Evolutionary conservation across 305 asterid species (phyloP).

Genomic region (Striga hermonthica): DNA sequence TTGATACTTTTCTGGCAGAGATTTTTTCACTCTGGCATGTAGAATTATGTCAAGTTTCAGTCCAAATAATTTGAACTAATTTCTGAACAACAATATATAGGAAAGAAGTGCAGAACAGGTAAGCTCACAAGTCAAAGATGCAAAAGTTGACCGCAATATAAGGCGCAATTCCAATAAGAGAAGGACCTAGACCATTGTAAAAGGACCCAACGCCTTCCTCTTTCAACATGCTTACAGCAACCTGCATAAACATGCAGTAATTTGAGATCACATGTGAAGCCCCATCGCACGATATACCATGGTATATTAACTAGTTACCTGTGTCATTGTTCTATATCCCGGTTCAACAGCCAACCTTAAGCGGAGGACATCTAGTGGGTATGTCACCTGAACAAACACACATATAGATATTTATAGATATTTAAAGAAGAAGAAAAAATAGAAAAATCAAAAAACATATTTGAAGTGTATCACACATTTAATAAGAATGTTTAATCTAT

Average conservation of each 20-base stretch:
- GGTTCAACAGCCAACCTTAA: constrained; percentile 80
- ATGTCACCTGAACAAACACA: constrained; percentile 50
- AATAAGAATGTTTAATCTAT: not conserved
- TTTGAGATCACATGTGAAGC: constrained; percentile 17
- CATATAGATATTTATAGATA: no score
- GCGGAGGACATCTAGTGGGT: constrained; percentile 72
- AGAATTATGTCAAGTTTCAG: constrained; percentile 26
- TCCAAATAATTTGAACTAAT: constrained; percentile 11
- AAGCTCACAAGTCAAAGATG: constrained; percentile 80
- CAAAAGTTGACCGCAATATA: constrained; percentile 78
- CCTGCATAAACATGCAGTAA: constrained; percentile 42
- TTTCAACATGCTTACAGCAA: constrained; percentile 68
- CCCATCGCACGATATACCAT: constrained; percentile 3
- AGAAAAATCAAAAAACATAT: not conserved
- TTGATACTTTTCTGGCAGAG: constrained; percentile 69
- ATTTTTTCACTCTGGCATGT: constrained; percentile 60
- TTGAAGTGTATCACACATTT: constrained; percentile 12
- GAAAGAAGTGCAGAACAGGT: constrained; percentile 29
- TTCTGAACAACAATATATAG: not conserved
- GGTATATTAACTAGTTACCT: constrained; percentile 40
- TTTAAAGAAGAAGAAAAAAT: constrained; percentile 5
- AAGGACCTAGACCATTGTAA: constrained; percentile 69
- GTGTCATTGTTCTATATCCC: constrained; percentile 65
- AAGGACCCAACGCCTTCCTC: constrained; percentile 79
- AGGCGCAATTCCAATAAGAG: constrained; percentile 81